These are phyloP conservation scores for Phytopythium ostracodes DNA, from an alignment of 352 stramenopile genomes.

Conservation along the genomic window DNA sequence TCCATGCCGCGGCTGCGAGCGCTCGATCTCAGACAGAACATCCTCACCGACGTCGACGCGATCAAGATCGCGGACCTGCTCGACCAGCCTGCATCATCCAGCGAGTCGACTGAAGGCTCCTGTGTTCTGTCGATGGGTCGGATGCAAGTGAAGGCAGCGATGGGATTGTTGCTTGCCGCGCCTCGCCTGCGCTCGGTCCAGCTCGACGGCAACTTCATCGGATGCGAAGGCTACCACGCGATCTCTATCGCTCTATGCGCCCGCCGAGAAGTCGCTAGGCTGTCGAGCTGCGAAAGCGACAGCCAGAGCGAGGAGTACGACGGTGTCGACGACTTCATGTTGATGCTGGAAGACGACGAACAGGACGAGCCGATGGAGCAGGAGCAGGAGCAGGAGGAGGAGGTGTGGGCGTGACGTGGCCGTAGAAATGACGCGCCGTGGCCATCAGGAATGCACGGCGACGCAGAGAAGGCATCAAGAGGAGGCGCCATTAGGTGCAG, in stretches of 20 bases:
- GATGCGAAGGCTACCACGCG: constrained; percentile 50
- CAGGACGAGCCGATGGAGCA: constrained; percentile 3
- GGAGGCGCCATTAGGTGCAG: not conserved
- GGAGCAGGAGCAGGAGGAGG: not conserved
- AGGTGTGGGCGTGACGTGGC: not conserved
- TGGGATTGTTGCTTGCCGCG: constrained; percentile 8
- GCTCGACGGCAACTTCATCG: constrained; percentile 69
- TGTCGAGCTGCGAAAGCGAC: constrained; percentile 4
- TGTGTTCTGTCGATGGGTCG: not conserved
- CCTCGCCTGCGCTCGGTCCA: constrained; percentile 23
- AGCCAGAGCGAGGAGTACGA: constrained; percentile 2
- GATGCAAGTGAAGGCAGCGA: constrained; percentile 4
- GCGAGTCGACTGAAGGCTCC: constrained; percentile 2
- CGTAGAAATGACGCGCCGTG: not conserved
- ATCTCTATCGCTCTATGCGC: constrained; percentile 44
- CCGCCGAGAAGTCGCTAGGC: constrained; percentile 11
- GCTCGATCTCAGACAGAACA: constrained; percentile 49
- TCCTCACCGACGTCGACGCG: constrained; percentile 54
- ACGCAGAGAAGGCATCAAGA: not conserved
- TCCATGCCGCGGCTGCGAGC: constrained; percentile 24
- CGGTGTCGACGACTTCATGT: not conserved
- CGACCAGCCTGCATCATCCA: constrained; percentile 12
- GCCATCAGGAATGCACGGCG: not conserved
- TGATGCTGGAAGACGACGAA: not conserved
- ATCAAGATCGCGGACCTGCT: constrained; percentile 35